Evolutionary conservation across 2,329 filamentous ascomycete genomes (phyloP), one percentile per base, ranked within the genome.

Genomic region (Albophoma yamanashiensis): DNA sequence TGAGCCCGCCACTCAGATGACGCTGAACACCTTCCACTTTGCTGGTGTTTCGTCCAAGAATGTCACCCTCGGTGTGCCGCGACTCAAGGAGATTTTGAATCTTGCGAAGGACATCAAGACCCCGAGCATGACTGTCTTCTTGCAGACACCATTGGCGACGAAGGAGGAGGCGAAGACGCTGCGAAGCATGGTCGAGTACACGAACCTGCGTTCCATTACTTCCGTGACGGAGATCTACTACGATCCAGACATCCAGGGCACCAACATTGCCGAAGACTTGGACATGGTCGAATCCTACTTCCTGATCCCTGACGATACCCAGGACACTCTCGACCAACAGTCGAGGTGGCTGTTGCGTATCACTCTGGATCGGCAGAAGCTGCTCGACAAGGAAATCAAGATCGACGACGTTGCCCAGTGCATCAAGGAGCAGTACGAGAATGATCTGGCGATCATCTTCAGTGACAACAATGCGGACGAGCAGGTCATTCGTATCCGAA

Each of bases 41-140:
- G 92, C 94, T 75, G 94, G 94, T 96, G 92, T 99, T 62, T 96
- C 95, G 43, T 96, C 93, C 31, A 99, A 99, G 88, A 99, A 99
- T 82, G 93, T 99, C 59, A 99, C 94, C 0, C 87, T 99, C 56
- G 94, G 94, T 91, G 94, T 99, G 52, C 94, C 94, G 52, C 93
- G 94, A 86, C 85, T 99, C 57, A 99, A 99, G 83, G 94, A 99
- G 79, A 99, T 99, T 85, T 82, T 99, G 61, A 99, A 99, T 74
- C 87, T 99, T 61, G 94, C 95, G 0, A 92, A 89, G 67, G 95
- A 97, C 75, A 97, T 99, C 80, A 99, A 97, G 82, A 99, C 94
- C 0, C 94, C 94, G 2, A 92, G 91, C 58, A 97, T 99, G 93
- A 88, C 89, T 62, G 91, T 99, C 42, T 96, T 92, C 70, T 84